Conservation (phyloP, 106 monocot genomes). For the Iris macrosiphon region DNA sequence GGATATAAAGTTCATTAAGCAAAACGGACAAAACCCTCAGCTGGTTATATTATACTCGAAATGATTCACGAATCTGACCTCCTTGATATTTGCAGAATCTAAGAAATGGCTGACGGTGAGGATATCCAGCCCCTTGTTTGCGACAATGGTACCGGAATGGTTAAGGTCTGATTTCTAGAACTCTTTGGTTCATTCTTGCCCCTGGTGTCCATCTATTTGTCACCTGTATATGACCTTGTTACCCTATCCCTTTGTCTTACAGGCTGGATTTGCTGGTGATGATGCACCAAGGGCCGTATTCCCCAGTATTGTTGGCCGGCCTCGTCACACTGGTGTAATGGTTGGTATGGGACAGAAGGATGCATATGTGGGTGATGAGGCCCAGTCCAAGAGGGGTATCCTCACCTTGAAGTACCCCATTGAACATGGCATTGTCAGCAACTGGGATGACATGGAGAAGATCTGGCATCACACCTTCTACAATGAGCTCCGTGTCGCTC, state of each 20-base stretch:
- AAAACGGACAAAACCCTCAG: too few relatives aligned
- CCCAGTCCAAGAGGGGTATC: slow-evolving; percentile 35
- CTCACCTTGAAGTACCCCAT: slow-evolving; percentile 38
- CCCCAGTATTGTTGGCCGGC: slow-evolving; percentile 34
- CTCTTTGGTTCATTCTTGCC: too few relatives aligned
- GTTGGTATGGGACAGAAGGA: slow-evolving; percentile 44
- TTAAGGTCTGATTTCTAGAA: too few relatives aligned
- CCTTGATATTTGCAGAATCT: too few relatives aligned
- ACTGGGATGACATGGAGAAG: slow-evolving; percentile 50
- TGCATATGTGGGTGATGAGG: slow-evolving; percentile 37
- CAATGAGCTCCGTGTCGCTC: slow-evolving; percentile 34
- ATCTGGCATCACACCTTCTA: slow-evolving; percentile 41
- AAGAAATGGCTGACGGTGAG: too few relatives aligned
- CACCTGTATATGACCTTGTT: too few relatives aligned
- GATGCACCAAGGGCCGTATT: slow-evolving; percentile 45
- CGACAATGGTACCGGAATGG: too few relatives aligned
- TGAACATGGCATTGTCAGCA: slow-evolving; percentile 39
- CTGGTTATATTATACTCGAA: too few relatives aligned
- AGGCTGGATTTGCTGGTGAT: slow-evolving; percentile 43
- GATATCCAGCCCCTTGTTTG: too few relatives aligned
- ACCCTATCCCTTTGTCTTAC: not conserved
- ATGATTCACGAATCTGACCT: too few relatives aligned
- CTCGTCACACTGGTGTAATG: slow-evolving; percentile 38
- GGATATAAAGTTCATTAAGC: too few relatives aligned
- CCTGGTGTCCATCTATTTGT: too few relatives aligned